Conservation (phyloP, 805 yeast genomes). For the Blastobotrys mokoenaii region DNA sequence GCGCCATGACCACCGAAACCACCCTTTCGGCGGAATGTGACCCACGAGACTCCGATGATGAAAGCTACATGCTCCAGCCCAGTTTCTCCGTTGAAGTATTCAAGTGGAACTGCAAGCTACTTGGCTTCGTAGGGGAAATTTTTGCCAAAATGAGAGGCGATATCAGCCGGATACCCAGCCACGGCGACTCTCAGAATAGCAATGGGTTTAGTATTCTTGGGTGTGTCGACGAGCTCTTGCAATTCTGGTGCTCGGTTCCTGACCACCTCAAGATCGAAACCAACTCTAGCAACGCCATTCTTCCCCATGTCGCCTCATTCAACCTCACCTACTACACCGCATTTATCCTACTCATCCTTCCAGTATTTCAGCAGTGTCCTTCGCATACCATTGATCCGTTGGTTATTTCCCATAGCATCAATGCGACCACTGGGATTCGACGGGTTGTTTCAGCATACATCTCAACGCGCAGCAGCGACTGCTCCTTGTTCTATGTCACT, state of each 20-base stretch:
- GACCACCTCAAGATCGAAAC: background rate
- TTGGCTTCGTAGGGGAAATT: background rate
- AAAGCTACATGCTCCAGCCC: no score
- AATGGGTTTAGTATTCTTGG: background rate
- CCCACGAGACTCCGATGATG: no score
- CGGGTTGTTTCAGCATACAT: background rate
- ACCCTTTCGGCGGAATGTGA: no score
- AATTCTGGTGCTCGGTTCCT: background rate
- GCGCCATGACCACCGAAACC: no score
- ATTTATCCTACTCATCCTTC: background rate
- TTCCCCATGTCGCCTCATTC: background rate
- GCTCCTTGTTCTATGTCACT: background rate
- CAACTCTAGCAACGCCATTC: background rate
- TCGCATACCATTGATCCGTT: background rate
- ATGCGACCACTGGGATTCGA: background rate
- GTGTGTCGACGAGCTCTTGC: background rate
- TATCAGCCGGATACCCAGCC: background rate
- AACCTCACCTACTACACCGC: background rate
- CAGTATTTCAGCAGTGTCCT: background rate
- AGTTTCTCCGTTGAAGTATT: no score
- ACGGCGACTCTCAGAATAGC: background rate
- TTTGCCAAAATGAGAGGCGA: background rate
- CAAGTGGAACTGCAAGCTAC: background rate
- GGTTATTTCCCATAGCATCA: background rate
- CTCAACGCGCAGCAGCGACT: background rate